phyloP scores from a whole-genome alignment of 225 moss, liverwort and hornwort species.

The Marchantia polymorpha region DNA sequence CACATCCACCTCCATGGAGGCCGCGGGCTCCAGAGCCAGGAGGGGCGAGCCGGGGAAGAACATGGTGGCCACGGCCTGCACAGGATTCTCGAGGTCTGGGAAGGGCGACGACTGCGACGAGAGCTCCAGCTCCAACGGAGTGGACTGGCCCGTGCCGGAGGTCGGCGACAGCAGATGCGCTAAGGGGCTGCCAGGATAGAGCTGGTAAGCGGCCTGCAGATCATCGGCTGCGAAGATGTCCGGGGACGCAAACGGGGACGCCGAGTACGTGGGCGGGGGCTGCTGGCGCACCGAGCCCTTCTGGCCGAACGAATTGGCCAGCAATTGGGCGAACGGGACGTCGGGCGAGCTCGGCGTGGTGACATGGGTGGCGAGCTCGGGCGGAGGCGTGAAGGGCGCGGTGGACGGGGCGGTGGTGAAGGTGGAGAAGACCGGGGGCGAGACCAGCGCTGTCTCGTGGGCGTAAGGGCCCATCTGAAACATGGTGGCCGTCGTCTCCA shows the following conservation, averaged over 20 bases:
- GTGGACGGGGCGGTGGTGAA: conserved; percentile 98
- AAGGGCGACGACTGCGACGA: conserved; percentile 32
- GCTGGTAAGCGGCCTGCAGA: conserved; percentile 78
- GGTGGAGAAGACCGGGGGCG: conserved; percentile 93
- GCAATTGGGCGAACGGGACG: conserved; percentile 90
- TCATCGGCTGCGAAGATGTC: conserved; percentile 80
- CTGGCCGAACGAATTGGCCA: conserved; percentile 71
- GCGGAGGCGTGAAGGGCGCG: conserved; percentile 97
- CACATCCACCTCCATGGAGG: conserved; percentile 31
- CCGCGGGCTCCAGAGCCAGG: conserved; percentile 10
- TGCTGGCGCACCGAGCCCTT: conserved; percentile 66
- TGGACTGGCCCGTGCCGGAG: conserved; percentile 77
- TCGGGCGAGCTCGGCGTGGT: conserved; percentile 96
- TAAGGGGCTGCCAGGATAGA: conserved; percentile 82
- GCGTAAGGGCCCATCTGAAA: conserved; percentile 94
- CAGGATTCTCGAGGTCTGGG: conserved; percentile 36
- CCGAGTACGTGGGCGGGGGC: conserved; percentile 70
- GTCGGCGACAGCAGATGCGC: conserved; percentile 75
- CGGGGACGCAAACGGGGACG: conserved; percentile 87
- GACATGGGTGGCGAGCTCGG: conserved; percentile 87
- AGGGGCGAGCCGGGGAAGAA: conserved; percentile 41
- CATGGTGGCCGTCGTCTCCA: conserved; percentile 88
- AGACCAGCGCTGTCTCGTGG: conserved; percentile 97
- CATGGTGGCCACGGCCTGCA: conserved; percentile 42
- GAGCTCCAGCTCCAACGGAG: conserved; percentile 64